A percentile compares a stretch with the other conserved stretches of the same genome.
Conservation (phyloP, 768 basidiomycete genomes). For the Tubosaeta brunneosetosa region DNA sequence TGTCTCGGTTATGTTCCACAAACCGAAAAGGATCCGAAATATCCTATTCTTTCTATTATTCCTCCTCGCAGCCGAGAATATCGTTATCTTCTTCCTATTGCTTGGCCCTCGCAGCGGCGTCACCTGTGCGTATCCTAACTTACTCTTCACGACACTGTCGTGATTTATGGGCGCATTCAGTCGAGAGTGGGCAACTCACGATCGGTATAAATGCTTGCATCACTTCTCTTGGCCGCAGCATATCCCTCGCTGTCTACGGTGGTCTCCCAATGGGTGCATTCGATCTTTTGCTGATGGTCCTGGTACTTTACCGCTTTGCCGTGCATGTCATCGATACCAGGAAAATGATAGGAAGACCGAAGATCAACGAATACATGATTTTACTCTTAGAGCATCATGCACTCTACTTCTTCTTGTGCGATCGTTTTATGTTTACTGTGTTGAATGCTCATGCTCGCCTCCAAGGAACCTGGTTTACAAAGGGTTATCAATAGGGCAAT, state of each 20-base stretch:
- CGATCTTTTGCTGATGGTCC: constrained; percentile 5
- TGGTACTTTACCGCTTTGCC: constrained; percentile 8
- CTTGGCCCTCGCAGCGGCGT: neutral
- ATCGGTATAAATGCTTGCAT: neutral
- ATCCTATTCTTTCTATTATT: constrained; percentile 4
- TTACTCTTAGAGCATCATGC: constrained; percentile 7
- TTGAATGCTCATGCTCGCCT: neutral
- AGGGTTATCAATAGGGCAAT: neutral
- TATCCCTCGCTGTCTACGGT: neutral
- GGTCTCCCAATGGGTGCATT: constrained; percentile 1
- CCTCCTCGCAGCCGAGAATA: neutral
- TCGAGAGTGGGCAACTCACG: neutral
- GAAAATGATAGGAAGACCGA: neutral
- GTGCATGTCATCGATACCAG: constrained; percentile 2
- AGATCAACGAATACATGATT: constrained; percentile 8
- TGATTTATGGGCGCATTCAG: neutral
- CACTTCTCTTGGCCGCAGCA: neutral
- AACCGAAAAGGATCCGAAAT: neutral
- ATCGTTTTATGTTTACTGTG: neutral
- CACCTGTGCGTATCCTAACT: neutral
- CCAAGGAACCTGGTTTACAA: constrained; percentile 3
- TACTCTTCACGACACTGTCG: neutral
- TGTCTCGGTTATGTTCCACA: constrained; percentile 12
- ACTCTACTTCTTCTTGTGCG: constrained; percentile 12
- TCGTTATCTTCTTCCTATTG: neutral